Base-by-base conservation (phyloP, 306 rosid species). In the Malus fusca region DNA sequence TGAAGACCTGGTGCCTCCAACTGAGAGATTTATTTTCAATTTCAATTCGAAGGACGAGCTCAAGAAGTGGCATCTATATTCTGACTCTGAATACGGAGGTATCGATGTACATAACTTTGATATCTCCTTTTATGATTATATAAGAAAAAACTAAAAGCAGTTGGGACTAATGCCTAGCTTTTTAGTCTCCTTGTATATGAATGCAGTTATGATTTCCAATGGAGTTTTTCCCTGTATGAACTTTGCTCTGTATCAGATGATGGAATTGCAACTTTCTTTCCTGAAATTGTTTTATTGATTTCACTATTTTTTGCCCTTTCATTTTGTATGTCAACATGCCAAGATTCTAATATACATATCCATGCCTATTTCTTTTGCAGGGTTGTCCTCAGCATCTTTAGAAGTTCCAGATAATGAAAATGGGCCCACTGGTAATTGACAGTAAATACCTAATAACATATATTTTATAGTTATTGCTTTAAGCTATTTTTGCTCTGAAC, bases 61-160 rank as follows among this genome's bases (percentile, higher is more conserved):
- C 37, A 88, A 85, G 78, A 95, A 75, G 79, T 95, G 98, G 98
- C 97, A 95, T 83, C 83, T 95, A 35, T 95, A 92, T 81, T 91
- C 98, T 6, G 98, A 92, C 83, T 89, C 97, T 55, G 98, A 95
- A 81, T 92, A 84, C 74, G 97, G 97, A 86, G 97, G 98, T 85
- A 83, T 43, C 23, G 18, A 46, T 22, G 10, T 26, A 40, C 37
- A 58, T n/a, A 22, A 46, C 17, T 70, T 4, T 42, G 69, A 43
- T 51, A 46, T 59, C 58, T 71, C 17, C 25, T 48, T 68, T 59
- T 68, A 21, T 71, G 63, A 25, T 12, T 15, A 1, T 6, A 13
- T 30, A 11, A 26, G 58, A 31, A 44, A 12, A 8, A 11, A 9
- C 17, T 33, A 53, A 69, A 23, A 69, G 63, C 8, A 12, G 15